Percentiles rank a stretch among this genome's conserved stretches.
These are phyloP conservation scores for Jaltomata sinuosa DNA, from an alignment of 257 asterid species.

Conservation along the genomic window DNA sequence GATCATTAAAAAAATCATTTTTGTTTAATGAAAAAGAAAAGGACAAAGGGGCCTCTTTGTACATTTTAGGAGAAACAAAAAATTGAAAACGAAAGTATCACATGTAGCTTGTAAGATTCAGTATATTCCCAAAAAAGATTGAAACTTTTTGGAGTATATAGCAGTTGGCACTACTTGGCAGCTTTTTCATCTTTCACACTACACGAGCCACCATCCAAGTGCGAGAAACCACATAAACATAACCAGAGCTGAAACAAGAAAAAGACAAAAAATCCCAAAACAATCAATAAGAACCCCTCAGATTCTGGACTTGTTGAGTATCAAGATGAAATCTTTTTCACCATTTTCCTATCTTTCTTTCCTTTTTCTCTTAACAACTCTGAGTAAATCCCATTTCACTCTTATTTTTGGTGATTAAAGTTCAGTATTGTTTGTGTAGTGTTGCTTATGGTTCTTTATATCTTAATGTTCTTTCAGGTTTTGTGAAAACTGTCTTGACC, in stretches of 20 bases:
- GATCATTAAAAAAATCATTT: too few relatives aligned
- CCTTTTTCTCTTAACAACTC: constrained; percentile 14
- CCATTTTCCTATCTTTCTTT: constrained; percentile 14
- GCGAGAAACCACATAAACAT: not conserved
- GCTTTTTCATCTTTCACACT: not conserved
- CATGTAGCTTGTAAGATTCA: not conserved
- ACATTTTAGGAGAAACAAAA: not conserved
- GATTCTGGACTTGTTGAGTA: not conserved
- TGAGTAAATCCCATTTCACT: constrained; percentile 17
- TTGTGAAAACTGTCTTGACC: constrained; percentile 21
- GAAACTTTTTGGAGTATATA: not conserved
- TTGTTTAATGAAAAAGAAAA: too few relatives aligned
- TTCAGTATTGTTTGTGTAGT: not conserved
- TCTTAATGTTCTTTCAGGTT: constrained; percentile 27
- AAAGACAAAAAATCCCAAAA: not conserved
- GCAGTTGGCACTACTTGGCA: not conserved
- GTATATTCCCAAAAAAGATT: not conserved
- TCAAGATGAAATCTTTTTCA: constrained; percentile 42
- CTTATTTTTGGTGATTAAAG: not conserved
- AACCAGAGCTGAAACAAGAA: not conserved
- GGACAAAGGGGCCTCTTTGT: not conserved
- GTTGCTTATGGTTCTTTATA: not conserved
- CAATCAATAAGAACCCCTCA: not conserved
- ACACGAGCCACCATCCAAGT: not conserved
- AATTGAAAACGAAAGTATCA: not conserved